Evolutionary conservation across 352 stramenopile species (phyloP).

Genomic region (Globisporangium paddicum): DNA sequence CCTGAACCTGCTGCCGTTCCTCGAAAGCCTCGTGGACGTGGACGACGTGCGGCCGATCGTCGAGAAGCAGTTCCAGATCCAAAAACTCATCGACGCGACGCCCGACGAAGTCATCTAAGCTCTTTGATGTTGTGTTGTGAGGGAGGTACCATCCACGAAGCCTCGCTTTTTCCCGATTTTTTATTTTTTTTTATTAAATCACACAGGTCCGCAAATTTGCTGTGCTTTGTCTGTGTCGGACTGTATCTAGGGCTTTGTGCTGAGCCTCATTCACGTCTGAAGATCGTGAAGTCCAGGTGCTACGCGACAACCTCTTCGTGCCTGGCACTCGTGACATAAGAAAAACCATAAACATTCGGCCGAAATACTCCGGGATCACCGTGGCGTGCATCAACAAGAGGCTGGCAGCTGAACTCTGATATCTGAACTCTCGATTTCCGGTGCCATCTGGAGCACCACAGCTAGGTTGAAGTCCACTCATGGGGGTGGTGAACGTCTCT

Average conservation of each 20-base stretch:
- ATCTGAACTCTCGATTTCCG: no score
- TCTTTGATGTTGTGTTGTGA: slow-evolving; percentile 5
- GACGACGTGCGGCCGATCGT: slow-evolving; percentile 90
- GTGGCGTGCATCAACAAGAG: neutral
- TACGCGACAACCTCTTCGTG: no score
- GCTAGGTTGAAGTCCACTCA: neutral
- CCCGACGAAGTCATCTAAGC: slow-evolving; percentile 47
- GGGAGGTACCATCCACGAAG: neutral
- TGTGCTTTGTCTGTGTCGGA: no score
- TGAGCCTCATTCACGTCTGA: no score
- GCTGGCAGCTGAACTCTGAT: neutral
- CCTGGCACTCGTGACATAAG: no score
- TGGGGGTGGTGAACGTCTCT: neutral
- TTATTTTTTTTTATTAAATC: no score
- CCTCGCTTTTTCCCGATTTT: neutral
- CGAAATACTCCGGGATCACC: neutral
- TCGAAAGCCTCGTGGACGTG: slow-evolving; percentile 84
- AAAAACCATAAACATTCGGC: neutral
- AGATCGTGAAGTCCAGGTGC: no score
- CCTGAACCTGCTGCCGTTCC: slow-evolving; percentile 94
- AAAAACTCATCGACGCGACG: slow-evolving; percentile 84
- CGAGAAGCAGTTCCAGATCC: slow-evolving; percentile 89
- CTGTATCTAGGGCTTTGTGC: no score
- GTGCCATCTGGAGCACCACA: no score
- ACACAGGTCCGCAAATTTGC: no score